phyloP scores from a whole-genome alignment of 768 basidiomycete genomes.

The Suillus clintonianus region DNA sequence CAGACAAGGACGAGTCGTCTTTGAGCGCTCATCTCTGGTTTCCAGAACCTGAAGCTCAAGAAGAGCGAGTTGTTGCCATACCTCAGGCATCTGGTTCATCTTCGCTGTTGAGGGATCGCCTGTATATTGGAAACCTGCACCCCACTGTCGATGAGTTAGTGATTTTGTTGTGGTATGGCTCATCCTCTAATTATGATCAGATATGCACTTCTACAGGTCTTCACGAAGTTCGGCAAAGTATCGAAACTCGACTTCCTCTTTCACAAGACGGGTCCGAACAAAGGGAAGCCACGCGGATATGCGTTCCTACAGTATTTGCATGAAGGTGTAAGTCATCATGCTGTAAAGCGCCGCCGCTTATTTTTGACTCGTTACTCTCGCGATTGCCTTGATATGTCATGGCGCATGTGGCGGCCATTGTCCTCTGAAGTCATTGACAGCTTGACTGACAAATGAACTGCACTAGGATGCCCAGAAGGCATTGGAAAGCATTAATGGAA shows the following conservation, averaged over 20 bases:
- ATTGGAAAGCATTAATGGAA: conserved; percentile 69
- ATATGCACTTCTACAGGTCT: conserved; percentile 85
- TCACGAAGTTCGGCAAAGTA: conserved; percentile 90
- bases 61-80: neutral
- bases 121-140: conserved; percentile 90
- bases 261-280: conserved; percentile 86
- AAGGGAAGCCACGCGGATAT: conserved; percentile 94
- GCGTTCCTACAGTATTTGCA: conserved; percentile 88
- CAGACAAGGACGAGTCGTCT: conserved; percentile 3
- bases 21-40: conserved; percentile 29
- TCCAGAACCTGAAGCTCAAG: conserved; percentile 25
- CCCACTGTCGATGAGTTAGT: conserved; percentile 84
- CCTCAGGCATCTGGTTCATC: conserved; percentile 24
- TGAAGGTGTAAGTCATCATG: conserved; percentile 65
- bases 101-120: conserved; percentile 60
- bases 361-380: conserved; percentile 28
- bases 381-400: neutral
- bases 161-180: neutral
- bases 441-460: conserved; percentile 1
- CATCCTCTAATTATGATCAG: conserved; percentile 41
- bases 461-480: conserved; percentile 87
- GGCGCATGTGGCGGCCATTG: neutral
- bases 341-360: conserved; percentile 19
- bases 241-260: conserved; percentile 93
- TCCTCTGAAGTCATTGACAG: neutral